phyloP scores from a whole-genome alignment of 176 grass and related monocot genomes.

The Themeda triandra region DNA sequence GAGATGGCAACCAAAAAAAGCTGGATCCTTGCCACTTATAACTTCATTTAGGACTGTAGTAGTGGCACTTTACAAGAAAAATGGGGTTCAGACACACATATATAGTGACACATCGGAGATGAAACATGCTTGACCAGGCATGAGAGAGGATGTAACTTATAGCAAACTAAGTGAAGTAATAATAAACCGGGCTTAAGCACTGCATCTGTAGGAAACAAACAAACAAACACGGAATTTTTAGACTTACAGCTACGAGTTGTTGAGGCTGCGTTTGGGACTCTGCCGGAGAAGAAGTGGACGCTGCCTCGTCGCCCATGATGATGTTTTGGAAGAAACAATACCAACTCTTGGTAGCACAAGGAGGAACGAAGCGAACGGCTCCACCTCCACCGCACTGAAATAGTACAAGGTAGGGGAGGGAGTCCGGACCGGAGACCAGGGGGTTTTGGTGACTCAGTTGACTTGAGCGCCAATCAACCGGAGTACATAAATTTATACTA shows the following conservation, averaged over 20 bases:
- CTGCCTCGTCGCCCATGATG: not conserved
- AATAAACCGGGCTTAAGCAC: too few species aligned
- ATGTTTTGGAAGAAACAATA: too few species aligned
- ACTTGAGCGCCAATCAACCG: too few species aligned
- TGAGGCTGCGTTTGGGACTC: not conserved
- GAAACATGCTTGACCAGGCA: not conserved
- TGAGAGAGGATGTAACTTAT: not conserved
- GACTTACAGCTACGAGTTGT: not conserved
- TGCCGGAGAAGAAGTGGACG: not conserved
- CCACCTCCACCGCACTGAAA: not conserved
- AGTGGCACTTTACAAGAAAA: too few species aligned
- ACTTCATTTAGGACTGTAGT: too few species aligned
- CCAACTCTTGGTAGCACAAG: not conserved
- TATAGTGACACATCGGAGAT: too few species aligned
- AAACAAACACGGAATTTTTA: not conserved
- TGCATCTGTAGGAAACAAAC: too few species aligned
- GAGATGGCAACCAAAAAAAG: too few species aligned
- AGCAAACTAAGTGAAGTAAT: not conserved
- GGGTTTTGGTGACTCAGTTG: not conserved
- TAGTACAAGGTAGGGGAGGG: not conserved
- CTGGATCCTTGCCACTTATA: too few species aligned
- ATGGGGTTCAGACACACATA: too few species aligned
- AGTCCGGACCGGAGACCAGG: not conserved
- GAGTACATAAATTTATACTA: too few species aligned
- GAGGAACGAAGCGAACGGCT: not conserved